phyloP scores from a whole-genome alignment of 1,284 basidiomycete genomes.

The Papiliotrema fonsecae region DNA sequence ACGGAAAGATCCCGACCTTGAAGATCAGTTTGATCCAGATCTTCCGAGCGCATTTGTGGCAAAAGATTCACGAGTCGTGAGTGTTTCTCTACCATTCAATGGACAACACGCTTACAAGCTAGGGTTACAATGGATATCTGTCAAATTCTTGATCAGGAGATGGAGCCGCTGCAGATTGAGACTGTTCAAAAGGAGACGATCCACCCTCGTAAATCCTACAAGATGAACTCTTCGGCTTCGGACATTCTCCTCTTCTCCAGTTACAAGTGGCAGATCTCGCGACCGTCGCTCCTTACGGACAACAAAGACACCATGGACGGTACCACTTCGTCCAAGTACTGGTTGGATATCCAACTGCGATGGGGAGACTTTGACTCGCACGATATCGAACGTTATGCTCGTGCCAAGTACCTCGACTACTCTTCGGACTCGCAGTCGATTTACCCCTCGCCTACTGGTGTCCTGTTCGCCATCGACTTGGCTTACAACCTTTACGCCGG shows the following conservation, averaged over 20 bases:
- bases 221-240: constrained; percentile 94
- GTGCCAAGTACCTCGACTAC: constrained; percentile 82
- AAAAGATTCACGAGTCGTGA: constrained; percentile 68
- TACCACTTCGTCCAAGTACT: constrained; percentile 97
- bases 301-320: constrained; percentile 95
- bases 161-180: constrained; percentile 97
- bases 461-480: constrained; percentile 94
- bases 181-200: constrained; percentile 99
- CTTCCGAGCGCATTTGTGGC: constrained; percentile 99
- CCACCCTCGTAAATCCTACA: constrained; percentile 97
- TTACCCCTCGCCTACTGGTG: constrained; percentile 95
- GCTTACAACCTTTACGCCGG: constrained; percentile 99
- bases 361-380: constrained; percentile 99
- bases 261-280: constrained; percentile 97
- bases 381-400: constrained; percentile 94
- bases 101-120: constrained; percentile 13
- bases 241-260: constrained; percentile 96
- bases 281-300: constrained; percentile 92
- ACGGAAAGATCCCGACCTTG: constrained; percentile 95
- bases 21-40: constrained; percentile 94
- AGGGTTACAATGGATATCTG: constrained; percentile 96
- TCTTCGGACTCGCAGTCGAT: constrained; percentile 95
- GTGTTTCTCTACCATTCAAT: constrained; percentile 2
- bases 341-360: constrained; percentile 95
- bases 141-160: constrained; percentile 98